Conservation (phyloP, 495 filamentous ascomycete species). For the Trichoderma asperelloides region DNA sequence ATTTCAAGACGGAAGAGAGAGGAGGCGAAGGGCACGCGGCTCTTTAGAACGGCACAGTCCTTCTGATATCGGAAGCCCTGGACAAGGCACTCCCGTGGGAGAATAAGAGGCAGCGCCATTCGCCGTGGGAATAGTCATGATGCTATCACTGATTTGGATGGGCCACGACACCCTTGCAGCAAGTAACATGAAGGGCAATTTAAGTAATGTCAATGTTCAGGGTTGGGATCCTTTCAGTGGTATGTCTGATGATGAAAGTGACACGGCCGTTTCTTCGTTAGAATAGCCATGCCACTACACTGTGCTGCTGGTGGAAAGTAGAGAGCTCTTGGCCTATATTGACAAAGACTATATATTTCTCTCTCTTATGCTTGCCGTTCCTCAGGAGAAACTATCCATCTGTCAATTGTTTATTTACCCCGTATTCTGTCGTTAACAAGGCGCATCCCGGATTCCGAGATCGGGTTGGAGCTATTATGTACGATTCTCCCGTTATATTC, state of each 20-base stretch:
- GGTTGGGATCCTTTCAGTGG: not conserved
- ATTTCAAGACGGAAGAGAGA: not conserved
- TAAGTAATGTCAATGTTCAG: not conserved
- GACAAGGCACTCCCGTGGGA: not conserved
- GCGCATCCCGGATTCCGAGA: not conserved
- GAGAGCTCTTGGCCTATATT: too few relatives aligned
- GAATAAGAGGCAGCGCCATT: not conserved
- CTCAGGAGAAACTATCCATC: too few relatives aligned
- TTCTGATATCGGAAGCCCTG: not conserved
- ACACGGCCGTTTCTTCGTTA: too few relatives aligned
- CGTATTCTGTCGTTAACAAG: not conserved
- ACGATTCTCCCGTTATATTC: not conserved
- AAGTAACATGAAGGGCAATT: not conserved
- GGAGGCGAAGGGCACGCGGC: not conserved
- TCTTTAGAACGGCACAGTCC: not conserved
- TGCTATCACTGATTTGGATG: not conserved
- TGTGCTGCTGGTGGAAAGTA: too few relatives aligned
- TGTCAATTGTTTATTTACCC: too few relatives aligned
- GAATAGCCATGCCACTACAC: too few relatives aligned
- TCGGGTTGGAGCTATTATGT: not conserved
- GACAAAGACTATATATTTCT: too few relatives aligned
- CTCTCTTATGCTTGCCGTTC: too few relatives aligned
- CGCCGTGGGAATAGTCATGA: not conserved
- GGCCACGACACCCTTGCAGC: not conserved
- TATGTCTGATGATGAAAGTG: not conserved